These are phyloP conservation scores for Bonia amplexicaulis DNA, from an alignment of 176 grass and related monocot genomes.

Conservation along the genomic window DNA sequence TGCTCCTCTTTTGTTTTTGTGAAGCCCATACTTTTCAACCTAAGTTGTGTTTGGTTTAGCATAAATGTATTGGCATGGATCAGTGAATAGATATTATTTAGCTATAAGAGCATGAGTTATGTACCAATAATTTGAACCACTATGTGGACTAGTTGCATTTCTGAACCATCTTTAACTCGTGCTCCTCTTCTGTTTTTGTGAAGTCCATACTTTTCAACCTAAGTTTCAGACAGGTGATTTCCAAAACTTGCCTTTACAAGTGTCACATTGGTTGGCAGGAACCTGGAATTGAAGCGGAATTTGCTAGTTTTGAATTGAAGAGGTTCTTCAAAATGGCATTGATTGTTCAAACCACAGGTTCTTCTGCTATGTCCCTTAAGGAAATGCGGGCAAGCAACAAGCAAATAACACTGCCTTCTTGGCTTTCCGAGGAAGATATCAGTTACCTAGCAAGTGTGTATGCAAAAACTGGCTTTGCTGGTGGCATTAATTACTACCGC, in stretches of 20 bases:
- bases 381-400: constrained; percentile 16
- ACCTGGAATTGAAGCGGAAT: constrained; percentile 57
- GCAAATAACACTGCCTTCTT: constrained; percentile 45
- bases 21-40: too few relatives aligned
- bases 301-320: constrained; percentile 41
- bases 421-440: constrained; percentile 71
- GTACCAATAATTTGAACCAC: not conserved
- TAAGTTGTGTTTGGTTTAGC: not conserved
- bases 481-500: constrained; percentile 53
- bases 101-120: not conserved
- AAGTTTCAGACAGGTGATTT: not conserved
- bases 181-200: not conserved
- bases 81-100: not conserved
- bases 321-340: constrained; percentile 50
- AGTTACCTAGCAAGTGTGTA: constrained; percentile 49
- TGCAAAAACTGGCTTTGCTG: constrained; percentile 47
- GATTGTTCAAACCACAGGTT: constrained; percentile 16
- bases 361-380: constrained; percentile 35
- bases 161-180: not conserved
- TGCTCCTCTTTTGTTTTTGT: not conserved
- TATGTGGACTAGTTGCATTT: not conserved
- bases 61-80: not conserved
- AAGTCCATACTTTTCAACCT: too few relatives aligned
- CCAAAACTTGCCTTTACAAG: not conserved
- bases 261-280: constrained; percentile 30